phyloP scores from a whole-genome alignment of 1,284 basidiomycete species.

The Flammula alnicola region DNA sequence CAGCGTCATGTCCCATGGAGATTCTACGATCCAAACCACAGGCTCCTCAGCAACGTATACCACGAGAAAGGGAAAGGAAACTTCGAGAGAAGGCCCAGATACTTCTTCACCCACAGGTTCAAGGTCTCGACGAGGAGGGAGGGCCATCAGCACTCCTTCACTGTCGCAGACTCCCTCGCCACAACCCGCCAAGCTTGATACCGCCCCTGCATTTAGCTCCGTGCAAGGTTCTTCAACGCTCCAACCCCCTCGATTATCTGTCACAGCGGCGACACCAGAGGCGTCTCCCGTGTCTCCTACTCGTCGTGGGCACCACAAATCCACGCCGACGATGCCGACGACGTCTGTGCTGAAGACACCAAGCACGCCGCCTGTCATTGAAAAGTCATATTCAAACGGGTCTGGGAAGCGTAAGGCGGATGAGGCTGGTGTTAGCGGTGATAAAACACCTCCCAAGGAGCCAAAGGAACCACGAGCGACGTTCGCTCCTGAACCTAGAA shows the following conservation, averaged over 20 bases:
- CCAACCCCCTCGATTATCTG: conserved; percentile 40
- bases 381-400: conserved; percentile 38
- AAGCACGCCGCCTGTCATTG: conserved; percentile 31
- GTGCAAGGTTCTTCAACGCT: conserved; percentile 32
- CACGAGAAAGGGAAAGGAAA: conserved; percentile 18
- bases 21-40: conserved; percentile 18
- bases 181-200: conserved; percentile 30
- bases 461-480: conserved; percentile 45
- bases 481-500: conserved; percentile 49
- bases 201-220: conserved; percentile 24
- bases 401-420: conserved; percentile 54
- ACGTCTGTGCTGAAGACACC: conserved; percentile 32
- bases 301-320: conserved; percentile 30
- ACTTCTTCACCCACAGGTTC: conserved; percentile 20
- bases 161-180: conserved; percentile 29
- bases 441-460: conserved; percentile 49
- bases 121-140: conserved; percentile 19
- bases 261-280: conserved; percentile 43
- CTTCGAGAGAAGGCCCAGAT: conserved; percentile 2
- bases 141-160: conserved; percentile 24
- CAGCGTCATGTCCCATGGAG: conserved; percentile 24
- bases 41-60: conserved; percentile 18
- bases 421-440: conserved; percentile 45
- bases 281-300: conserved; percentile 39
- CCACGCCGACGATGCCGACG: conserved; percentile 30